These are phyloP conservation scores for Suillus placidus DNA, from an alignment of 768 basidiomycete species.

Conservation along the genomic window DNA sequence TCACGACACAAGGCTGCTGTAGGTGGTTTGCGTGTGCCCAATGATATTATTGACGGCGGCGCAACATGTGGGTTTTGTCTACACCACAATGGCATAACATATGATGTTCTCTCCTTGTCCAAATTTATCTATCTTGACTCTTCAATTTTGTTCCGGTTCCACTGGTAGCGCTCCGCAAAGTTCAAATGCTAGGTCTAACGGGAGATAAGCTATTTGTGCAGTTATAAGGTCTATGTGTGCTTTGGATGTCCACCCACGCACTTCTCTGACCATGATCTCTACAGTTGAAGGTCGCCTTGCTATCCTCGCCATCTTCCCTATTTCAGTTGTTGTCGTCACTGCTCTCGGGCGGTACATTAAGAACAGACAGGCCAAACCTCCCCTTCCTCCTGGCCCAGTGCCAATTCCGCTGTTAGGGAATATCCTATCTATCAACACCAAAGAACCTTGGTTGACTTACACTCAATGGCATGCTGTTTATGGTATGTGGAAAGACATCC, in stretches of 20 bases:
- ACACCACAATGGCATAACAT: neutral
- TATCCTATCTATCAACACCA: slow-evolving; percentile 1
- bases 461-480: slow-evolving; percentile 4
- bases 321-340: neutral
- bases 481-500: neutral
- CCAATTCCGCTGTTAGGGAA: slow-evolving; percentile 38
- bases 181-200: neutral
- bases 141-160: neutral
- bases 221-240: neutral
- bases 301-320: neutral
- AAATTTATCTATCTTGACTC: neutral
- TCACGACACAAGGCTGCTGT: neutral
- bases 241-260: neutral
- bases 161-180: neutral
- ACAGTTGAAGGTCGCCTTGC: neutral
- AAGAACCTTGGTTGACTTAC: slow-evolving; percentile 9
- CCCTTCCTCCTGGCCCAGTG: slow-evolving; percentile 50
- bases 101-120: neutral
- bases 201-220: neutral
- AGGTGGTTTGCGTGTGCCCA: neutral
- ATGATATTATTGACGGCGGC: neutral
- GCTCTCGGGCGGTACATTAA: slow-evolving; percentile 4
- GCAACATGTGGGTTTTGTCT: neutral
- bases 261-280: neutral
- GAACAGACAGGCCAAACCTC: neutral